phyloP scores from a whole-genome alignment of 2,329 filamentous ascomycete genomes.

The Camillea tinctor region DNA sequence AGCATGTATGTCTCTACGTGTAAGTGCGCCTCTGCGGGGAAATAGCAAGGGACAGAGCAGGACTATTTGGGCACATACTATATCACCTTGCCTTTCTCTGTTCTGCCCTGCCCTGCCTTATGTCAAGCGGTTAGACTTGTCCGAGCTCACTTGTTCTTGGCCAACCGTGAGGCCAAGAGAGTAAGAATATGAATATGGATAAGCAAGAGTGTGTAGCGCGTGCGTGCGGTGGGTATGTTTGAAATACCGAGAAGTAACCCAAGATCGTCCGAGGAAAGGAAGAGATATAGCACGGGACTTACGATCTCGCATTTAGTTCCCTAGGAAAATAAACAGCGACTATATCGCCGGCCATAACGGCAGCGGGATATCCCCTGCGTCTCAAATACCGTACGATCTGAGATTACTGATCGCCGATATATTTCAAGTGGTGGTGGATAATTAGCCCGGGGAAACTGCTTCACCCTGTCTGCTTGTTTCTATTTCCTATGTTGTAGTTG shows the following conservation, averaged over 20 bases:
- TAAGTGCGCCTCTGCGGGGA: too few relatives aligned
- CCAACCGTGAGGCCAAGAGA: background rate
- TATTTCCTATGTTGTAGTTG: background rate
- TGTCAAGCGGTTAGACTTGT: too few relatives aligned
- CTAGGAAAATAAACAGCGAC: background rate
- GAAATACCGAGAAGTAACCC: background rate
- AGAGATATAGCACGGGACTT: background rate
- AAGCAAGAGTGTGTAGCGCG: background rate
- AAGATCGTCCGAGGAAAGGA: background rate
- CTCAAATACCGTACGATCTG: background rate
- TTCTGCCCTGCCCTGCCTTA: too few relatives aligned
- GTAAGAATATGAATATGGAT: background rate
- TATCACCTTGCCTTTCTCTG: too few relatives aligned
- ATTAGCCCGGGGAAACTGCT: background rate
- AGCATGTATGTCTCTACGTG: too few relatives aligned
- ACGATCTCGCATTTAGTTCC: background rate
- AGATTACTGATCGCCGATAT: background rate
- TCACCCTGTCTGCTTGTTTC: too few relatives aligned
- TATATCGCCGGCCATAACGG: background rate
- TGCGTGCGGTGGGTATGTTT: background rate
- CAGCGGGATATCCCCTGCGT: too few relatives aligned
- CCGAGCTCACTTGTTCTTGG: too few relatives aligned
- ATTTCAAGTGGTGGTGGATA: background rate
- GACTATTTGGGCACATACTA: too few relatives aligned
- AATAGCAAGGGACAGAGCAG: too few relatives aligned